Base-by-base conservation (phyloP, 768 basidiomycete genomes). In the Artomyces pyxidatus region DNA sequence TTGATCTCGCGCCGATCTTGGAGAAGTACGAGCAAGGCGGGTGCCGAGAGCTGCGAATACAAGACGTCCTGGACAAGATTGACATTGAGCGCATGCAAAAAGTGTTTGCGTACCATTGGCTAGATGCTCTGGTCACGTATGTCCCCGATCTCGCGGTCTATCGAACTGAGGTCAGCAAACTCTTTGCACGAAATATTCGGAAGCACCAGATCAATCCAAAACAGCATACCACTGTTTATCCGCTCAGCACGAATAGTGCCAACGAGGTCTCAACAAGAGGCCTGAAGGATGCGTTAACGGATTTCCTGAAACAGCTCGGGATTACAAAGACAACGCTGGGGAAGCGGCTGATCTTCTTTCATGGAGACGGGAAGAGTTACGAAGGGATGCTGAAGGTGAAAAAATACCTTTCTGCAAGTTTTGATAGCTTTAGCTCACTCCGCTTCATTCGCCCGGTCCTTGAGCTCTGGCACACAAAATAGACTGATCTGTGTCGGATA, bases 401-500 rank as follows among this genome's bases (percentile, higher is more conserved):
- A 37, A 43, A 48, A 26, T 42, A 42, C 12, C 29, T 58, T 28
- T 32, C 23, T 12, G 4, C 16, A 1, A 47, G 42, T 16, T 49
- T 26, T 45, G 55, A 47, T 21, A 50, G 58, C 12, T 61, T 61
- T 35, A 29, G 61, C 4, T 58, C 55, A 4, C 54, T 63, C 12
- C 47, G 55, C 10, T 58, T 55, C 42, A 19, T 65, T 2, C 23
- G 56, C 16, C 59, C 62, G 6, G 29, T 64, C 3, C 62, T 65
- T 3, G 58, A 65, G 47, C 43, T 65, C 0, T 67, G 66, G 64
- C 66, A 67, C 40, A 61, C 63, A 1, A 59, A 62, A 49, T 67
- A 63, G 66, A 65, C 65, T 4, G 63, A 65, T 41, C 43, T 64
- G 4, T 57, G 61, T 43, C 55, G 57, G 0, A 49, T 60, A 9